Conservation (phyloP, 148 eudicot species). For the Polygonum maritimum region DNA sequence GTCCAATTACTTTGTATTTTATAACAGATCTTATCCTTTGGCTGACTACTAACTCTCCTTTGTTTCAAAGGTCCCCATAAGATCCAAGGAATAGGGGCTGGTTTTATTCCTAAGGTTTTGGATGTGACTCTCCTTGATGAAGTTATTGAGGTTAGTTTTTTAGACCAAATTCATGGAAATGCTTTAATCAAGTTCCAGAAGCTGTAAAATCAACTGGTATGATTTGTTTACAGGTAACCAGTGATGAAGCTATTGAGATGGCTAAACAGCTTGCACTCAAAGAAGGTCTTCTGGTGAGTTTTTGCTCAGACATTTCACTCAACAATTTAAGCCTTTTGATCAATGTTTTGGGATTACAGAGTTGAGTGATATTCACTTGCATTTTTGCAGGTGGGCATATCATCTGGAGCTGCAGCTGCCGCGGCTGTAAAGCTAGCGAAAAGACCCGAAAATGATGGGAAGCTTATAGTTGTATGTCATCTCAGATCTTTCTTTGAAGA, state of each 20-base stretch:
- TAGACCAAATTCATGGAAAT: neutral
- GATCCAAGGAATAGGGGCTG: conserved; percentile 82
- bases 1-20: neutral
- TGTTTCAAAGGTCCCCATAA: conserved; percentile 47
- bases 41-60: neutral
- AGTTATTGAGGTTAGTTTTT: conserved; percentile 39
- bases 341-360: neutral
- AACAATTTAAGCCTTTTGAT: neutral
- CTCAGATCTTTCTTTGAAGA: neutral
- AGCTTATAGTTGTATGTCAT: conserved; percentile 58
- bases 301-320: neutral
- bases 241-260: conserved; percentile 22
- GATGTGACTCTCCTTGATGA: conserved; percentile 48
- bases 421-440: conserved; percentile 61
- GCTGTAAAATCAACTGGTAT: neutral
- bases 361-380: neutral
- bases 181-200: neutral
- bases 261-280: conserved; percentile 31
- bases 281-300: conserved; percentile 49
- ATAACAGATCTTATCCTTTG: neutral
- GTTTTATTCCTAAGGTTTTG: conserved; percentile 46
- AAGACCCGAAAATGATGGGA: conserved; percentile 67
- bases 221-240: conserved; percentile 12
- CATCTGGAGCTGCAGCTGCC: conserved; percentile 79
- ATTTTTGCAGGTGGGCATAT: conserved; percentile 55